A percentile compares a stretch with the other conserved stretches of the same genome.
phyloP scores from a whole-genome alignment of 2,329 filamentous ascomycete genomes.

The Dothidotthia symphoricarpi region DNA sequence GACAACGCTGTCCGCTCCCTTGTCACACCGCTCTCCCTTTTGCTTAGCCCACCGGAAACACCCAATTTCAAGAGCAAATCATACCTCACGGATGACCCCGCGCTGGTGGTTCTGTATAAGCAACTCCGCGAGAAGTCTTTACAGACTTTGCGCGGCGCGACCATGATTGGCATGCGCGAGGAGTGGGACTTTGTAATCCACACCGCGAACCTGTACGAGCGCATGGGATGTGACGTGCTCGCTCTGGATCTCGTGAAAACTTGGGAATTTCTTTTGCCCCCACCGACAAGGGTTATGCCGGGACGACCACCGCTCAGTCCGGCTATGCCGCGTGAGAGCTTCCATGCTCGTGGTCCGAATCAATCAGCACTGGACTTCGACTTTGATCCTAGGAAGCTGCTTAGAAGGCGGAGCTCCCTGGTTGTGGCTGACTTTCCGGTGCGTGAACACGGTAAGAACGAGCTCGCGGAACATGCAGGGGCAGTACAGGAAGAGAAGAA shows the following conservation, averaged over 20 bases:
- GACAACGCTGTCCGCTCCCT: slow-evolving; percentile 83
- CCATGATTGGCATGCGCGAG: slow-evolving; percentile 71
- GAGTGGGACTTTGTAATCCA: slow-evolving; percentile 91
- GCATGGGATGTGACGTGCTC: slow-evolving; percentile 90
- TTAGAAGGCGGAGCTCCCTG: slow-evolving; percentile 70
- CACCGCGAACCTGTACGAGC: slow-evolving; percentile 77
- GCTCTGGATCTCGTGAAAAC: slow-evolving; percentile 80
- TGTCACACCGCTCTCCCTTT: slow-evolving; percentile 73
- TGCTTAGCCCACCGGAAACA: slow-evolving; percentile 67
- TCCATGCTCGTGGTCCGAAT: slow-evolving; percentile 17
- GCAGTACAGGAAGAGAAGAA: slow-evolving; percentile 20
- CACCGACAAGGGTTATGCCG: slow-evolving; percentile 17
- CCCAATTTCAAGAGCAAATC: slow-evolving; percentile 71
- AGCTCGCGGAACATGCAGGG: slow-evolving; percentile 15
- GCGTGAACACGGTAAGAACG: slow-evolving; percentile 23
- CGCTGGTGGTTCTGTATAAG: slow-evolving; percentile 80
- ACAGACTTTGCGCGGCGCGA: slow-evolving; percentile 81
- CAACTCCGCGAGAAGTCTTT: slow-evolving; percentile 78
- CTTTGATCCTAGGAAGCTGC: slow-evolving; percentile 64
- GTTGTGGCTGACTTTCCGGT: slow-evolving; percentile 72
- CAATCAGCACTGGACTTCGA: slow-evolving; percentile 32
- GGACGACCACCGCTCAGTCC: slow-evolving; percentile 27
- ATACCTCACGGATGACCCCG: slow-evolving; percentile 88
- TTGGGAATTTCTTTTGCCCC: slow-evolving; percentile 72
- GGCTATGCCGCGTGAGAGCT: slow-evolving; percentile 25